phyloP scores from a whole-genome alignment of 1,284 basidiomycete species.

The Ustilago hordei region DNA sequence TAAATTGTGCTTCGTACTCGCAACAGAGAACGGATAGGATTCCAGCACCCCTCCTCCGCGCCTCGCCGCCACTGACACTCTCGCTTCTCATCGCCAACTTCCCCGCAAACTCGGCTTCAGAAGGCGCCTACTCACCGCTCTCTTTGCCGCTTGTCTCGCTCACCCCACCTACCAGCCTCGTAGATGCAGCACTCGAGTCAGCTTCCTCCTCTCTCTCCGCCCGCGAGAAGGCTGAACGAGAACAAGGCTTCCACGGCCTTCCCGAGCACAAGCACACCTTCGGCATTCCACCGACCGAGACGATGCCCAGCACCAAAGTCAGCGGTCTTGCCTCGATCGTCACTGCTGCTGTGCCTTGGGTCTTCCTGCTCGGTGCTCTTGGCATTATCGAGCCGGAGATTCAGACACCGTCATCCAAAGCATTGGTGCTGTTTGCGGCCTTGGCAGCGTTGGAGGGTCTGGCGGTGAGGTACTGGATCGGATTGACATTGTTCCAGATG shows the following conservation, averaged over 20 bases:
- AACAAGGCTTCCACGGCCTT: slow-evolving; percentile 48
- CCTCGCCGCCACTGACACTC: slow-evolving; percentile 29
- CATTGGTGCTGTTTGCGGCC: slow-evolving; percentile 34
- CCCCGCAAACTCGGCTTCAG: slow-evolving; percentile 28
- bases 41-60: slow-evolving; percentile 29
- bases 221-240: slow-evolving; percentile 38
- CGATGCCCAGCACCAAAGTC: slow-evolving; percentile 57
- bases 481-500: slow-evolving; percentile 60
- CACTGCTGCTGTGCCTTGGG: slow-evolving; percentile 54
- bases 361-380: slow-evolving; percentile 42
- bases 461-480: slow-evolving; percentile 58
- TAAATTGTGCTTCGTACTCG: neutral
- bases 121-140: slow-evolving; percentile 38
- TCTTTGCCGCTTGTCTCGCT: slow-evolving; percentile 35
- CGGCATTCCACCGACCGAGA: slow-evolving; percentile 51
- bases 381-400: slow-evolving; percentile 30
- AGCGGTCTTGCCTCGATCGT: slow-evolving; percentile 43
- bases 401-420: slow-evolving; percentile 25
- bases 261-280: slow-evolving; percentile 60
- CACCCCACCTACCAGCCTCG: slow-evolving; percentile 23
- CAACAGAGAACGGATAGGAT: slow-evolving; percentile 48
- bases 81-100: slow-evolving; percentile 54
- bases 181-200: slow-evolving; percentile 18
- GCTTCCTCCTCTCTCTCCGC: slow-evolving; percentile 15
- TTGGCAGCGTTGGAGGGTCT: slow-evolving; percentile 48